Percentiles rank a stretch among this genome's conserved stretches.
These are phyloP conservation scores for Scutellaria galericulata DNA, from an alignment of 257 asterid species.

Conservation along the genomic window DNA sequence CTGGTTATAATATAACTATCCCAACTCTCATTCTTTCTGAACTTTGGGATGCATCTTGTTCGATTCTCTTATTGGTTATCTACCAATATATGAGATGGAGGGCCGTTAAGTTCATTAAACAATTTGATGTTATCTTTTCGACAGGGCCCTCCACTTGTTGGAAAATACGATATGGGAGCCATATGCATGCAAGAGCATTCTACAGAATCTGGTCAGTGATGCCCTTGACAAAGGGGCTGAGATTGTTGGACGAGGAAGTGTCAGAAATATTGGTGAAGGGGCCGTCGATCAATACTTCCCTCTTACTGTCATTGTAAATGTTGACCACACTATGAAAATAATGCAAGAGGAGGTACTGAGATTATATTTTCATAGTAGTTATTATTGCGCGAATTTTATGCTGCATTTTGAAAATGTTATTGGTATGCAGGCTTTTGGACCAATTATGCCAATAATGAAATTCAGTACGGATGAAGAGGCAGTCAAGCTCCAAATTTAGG, in stretches of 20 bases:
- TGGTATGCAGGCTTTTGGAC: constrained; percentile 90
- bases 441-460: constrained; percentile 93
- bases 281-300: constrained; percentile 98
- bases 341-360: constrained; percentile 94
- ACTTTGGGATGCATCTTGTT: neutral
- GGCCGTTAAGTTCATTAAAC: neutral
- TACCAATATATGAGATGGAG: too few species aligned
- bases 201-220: constrained; percentile 82
- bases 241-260: constrained; percentile 91
- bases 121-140: constrained; percentile 34
- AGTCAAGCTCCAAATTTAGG: constrained; percentile 43
- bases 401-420: constrained; percentile 29
- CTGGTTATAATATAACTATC: too few species aligned
- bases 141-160: constrained; percentile 94
- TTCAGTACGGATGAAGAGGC: constrained; percentile 93
- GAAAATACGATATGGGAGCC: constrained; percentile 98
- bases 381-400: constrained; percentile 26
- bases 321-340: constrained; percentile 88
- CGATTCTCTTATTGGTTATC: too few species aligned
- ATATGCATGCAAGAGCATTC: constrained; percentile 99
- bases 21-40: too few species aligned
- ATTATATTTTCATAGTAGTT: neutral
- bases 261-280: constrained; percentile 94
- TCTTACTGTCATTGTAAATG: constrained; percentile 87
- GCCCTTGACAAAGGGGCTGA: constrained; percentile 93